Evolutionary conservation across 106 monocot species (phyloP).

Genomic region (Agapanthus africanus): DNA sequence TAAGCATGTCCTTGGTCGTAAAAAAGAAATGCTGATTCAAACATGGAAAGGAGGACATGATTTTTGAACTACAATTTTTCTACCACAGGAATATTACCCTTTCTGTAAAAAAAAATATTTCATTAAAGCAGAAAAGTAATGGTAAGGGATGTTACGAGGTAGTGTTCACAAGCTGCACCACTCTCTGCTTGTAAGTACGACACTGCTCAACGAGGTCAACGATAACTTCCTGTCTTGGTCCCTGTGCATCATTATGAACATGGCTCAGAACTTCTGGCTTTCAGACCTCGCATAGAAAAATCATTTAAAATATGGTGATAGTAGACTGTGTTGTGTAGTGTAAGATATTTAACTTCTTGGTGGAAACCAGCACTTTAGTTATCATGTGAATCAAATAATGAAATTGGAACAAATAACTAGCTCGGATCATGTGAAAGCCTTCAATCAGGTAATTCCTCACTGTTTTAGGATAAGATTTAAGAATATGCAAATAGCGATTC

Average conservation of each 20-base stretch:
- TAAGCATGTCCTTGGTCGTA: neutral
- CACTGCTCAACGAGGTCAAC: constrained; percentile 92
- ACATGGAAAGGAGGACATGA: neutral
- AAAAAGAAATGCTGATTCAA: neutral
- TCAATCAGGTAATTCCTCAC: neutral
- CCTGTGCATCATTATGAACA: constrained; percentile 41
- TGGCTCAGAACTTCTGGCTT: neutral
- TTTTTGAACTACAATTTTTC: neutral
- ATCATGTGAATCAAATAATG: neutral
- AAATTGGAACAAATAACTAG: neutral
- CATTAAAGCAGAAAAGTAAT: neutral
- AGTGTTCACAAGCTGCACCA: constrained; percentile 81
- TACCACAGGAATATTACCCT: neutral
- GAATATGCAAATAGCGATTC: neutral
- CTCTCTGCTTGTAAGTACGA: constrained; percentile 74
- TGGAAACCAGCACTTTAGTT: no score
- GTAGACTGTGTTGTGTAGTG: neutral
- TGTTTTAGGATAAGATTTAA: neutral
- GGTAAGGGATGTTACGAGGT: constrained; percentile 34
- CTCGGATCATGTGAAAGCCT: no score
- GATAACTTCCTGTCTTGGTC: constrained; percentile 78
- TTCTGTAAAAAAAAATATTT: neutral
- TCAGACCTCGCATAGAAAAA: neutral
- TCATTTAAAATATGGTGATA: neutral
- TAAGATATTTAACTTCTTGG: neutral